Evolutionary conservation across 2,329 filamentous ascomycete species (phyloP).

Genomic region (Penicillium brasilianum): DNA sequence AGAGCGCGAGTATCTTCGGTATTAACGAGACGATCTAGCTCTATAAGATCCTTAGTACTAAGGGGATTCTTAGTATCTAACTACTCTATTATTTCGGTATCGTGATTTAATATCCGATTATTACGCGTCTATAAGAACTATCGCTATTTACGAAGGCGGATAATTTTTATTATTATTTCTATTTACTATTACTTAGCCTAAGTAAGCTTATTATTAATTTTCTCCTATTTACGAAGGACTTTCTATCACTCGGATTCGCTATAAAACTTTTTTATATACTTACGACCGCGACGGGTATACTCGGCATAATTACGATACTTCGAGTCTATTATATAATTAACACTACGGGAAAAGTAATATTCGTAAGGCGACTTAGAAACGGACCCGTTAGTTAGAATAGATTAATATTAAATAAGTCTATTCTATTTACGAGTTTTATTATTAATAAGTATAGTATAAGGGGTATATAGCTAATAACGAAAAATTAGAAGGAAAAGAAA

Average conservation of each 20-base stretch:
- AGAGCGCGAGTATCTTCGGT: not conserved
- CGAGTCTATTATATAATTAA: too few relatives aligned
- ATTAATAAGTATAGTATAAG: not conserved
- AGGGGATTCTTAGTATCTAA: not conserved
- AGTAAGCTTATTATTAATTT: too few relatives aligned
- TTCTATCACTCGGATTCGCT: not conserved
- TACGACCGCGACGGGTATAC: not conserved
- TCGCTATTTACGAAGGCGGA: not conserved
- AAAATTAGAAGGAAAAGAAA: not conserved
- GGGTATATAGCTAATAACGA: not conserved
- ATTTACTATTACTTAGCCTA: conserved; percentile 1
- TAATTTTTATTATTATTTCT: conserved; percentile 4
- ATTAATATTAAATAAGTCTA: too few relatives aligned
- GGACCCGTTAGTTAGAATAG: too few relatives aligned
- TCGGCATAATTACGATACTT: not conserved
- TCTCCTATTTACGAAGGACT: not conserved
- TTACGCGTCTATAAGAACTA: not conserved
- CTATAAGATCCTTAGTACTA: not conserved
- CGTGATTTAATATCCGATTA: too few relatives aligned
- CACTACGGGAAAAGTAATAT: too few relatives aligned
- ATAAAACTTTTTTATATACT: not conserved
- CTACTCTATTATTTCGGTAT: not conserved
- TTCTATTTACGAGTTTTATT: not conserved
- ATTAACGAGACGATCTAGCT: not conserved
- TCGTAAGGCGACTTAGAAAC: too few relatives aligned